These are phyloP conservation scores for Ananas comosus DNA, from an alignment of 176 grass and related monocot species.

Conservation along the genomic window DNA sequence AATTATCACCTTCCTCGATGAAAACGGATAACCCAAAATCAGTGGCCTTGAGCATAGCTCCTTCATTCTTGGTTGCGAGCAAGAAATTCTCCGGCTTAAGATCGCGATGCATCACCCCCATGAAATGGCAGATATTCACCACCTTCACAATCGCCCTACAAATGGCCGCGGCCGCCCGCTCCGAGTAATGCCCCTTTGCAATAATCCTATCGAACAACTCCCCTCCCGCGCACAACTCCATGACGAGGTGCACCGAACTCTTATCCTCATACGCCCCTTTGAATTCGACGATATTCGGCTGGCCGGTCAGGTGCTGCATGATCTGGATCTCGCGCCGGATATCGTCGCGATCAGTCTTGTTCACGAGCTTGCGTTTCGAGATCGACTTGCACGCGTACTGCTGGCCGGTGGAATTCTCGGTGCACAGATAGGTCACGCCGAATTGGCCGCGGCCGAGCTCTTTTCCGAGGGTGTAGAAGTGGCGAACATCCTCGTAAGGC, in stretches of 20 bases:
- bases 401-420: constrained; percentile 56
- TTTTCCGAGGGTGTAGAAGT: constrained; percentile 62
- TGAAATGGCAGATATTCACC: constrained; percentile 91
- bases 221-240: constrained; percentile 92
- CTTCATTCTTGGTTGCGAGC: constrained; percentile 79
- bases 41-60: constrained; percentile 92
- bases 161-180: constrained; percentile 69
- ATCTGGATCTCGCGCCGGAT: constrained; percentile 90
- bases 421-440: constrained; percentile 91
- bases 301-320: constrained; percentile 95
- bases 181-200: constrained; percentile 87
- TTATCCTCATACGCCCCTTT: constrained; percentile 78
- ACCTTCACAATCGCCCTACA: constrained; percentile 91
- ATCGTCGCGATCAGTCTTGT: constrained; percentile 75
- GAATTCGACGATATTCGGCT: constrained; percentile 93
- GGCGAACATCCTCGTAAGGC: constrained; percentile 53
- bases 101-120: constrained; percentile 98
- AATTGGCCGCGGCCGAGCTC: constrained; percentile 97
- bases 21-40: constrained; percentile 96
- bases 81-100: constrained; percentile 97
- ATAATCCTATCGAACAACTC: constrained; percentile 95
- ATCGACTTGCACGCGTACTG: constrained; percentile 96
- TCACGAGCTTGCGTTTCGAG: constrained; percentile 86
- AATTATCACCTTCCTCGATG: constrained; percentile 86
- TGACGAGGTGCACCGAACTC: constrained; percentile 78